Evolutionary conservation across 441 rosid species (phyloP).

Genomic region (Jatropha podagrica): DNA sequence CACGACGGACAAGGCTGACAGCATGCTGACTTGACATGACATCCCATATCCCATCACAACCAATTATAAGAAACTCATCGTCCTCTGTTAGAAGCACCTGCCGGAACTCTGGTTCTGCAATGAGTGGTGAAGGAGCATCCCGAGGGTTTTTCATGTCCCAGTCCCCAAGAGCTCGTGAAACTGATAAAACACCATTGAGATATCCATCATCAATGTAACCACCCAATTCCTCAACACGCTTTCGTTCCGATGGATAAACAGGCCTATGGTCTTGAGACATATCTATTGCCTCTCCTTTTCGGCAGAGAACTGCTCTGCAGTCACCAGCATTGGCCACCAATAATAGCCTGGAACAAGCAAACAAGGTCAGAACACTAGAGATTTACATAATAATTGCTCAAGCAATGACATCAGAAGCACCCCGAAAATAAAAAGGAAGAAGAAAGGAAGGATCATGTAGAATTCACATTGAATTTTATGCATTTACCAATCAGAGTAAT

Average conservation of each 20-base stretch:
- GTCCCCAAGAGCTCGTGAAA: constrained; percentile 87
- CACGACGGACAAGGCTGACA: constrained; percentile 55
- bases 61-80: constrained; percentile 87
- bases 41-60: constrained; percentile 96
- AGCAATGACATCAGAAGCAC: background rate
- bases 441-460: background rate
- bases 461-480: background rate
- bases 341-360: constrained; percentile 46
- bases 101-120: constrained; percentile 76
- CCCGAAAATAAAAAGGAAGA: background rate
- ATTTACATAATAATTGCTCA: background rate
- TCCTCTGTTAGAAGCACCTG: constrained; percentile 67
- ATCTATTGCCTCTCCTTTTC: constrained; percentile 61
- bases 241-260: constrained; percentile 48
- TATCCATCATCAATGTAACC: constrained; percentile 77
- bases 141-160: constrained; percentile 81
- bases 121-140: constrained; percentile 78
- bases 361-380: constrained; percentile 5
- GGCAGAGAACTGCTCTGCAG: constrained; percentile 72
- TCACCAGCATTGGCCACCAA: constrained; percentile 82
- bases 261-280: constrained; percentile 86
- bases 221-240: constrained; percentile 67
- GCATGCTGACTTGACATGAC: constrained; percentile 90
- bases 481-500: too few species aligned
- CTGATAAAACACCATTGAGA: constrained; percentile 73